Conservation (phyloP, 2,329 filamentous ascomycete species). For the Penicillium vulpinum region DNA sequence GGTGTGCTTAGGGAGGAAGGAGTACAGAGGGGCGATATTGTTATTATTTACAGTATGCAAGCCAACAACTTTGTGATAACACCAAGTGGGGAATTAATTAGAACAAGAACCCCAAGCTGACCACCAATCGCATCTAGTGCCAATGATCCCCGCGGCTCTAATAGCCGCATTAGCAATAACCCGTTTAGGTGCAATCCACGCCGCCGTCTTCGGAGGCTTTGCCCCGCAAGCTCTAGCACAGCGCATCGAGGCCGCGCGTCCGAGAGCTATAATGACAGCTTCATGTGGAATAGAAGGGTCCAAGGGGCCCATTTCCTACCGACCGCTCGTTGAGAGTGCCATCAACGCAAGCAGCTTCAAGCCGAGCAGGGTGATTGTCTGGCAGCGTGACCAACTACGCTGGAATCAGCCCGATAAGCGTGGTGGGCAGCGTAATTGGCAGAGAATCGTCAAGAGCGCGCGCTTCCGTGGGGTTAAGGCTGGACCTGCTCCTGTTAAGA, state of each 20-base stretch:
- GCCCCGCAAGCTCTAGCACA: slow-evolving; percentile 78
- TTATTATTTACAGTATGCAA: slow-evolving; percentile 78
- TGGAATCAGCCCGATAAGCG: slow-evolving; percentile 70
- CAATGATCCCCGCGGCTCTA: slow-evolving; percentile 90
- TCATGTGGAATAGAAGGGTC: slow-evolving; percentile 88
- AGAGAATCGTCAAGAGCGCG: slow-evolving; percentile 70
- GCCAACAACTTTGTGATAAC: neutral
- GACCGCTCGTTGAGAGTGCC: slow-evolving; percentile 73
- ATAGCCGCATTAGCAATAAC: slow-evolving; percentile 80
- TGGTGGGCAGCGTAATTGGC: slow-evolving; percentile 77
- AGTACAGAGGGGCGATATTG: slow-evolving; percentile 78
- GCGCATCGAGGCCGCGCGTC: slow-evolving; percentile 78
- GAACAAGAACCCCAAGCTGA: neutral
- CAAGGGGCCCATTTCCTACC: slow-evolving; percentile 77
- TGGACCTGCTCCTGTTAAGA: slow-evolving; percentile 73
- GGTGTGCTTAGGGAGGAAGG: slow-evolving; percentile 81
- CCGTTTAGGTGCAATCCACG: slow-evolving; percentile 82
- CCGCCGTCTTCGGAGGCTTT: slow-evolving; percentile 92
- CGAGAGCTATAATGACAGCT: slow-evolving; percentile 77
- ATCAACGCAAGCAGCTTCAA: slow-evolving; percentile 68
- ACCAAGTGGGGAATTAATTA: neutral
- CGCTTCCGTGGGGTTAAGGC: slow-evolving; percentile 66
- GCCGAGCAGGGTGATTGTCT: slow-evolving; percentile 71
- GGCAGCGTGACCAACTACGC: slow-evolving; percentile 74
- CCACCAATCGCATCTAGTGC: slow-evolving; percentile 59